Base-by-base conservation (phyloP, 1,284 basidiomycete species). In the Rhodofomes roseus region DNA sequence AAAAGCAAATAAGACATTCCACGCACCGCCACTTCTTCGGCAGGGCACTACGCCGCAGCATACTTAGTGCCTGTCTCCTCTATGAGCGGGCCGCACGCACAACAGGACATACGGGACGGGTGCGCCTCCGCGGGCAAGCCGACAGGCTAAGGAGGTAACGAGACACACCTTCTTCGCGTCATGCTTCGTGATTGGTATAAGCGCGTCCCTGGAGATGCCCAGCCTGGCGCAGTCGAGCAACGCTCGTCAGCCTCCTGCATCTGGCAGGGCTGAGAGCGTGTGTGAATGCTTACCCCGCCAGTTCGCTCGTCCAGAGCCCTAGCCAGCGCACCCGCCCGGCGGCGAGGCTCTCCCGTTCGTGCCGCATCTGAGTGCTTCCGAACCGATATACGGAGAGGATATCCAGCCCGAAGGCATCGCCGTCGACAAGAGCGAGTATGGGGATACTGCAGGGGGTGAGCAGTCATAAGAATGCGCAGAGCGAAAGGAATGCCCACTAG, bases 401-500 rank as follows among this genome's bases (percentile, higher is more conserved):
- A 62, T 95, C 92, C 41, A 97, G 72, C 1, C 95, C 95, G 71
- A 92, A 92, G 0, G 95, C 88, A 71, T 98, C 95, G 0, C 84
- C 90, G 68, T 98, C 95, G 4, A 96, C 89, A n/a, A 97, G 74
- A 0, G 83, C 88, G 56, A 90, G 72, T 50, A 96, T 80, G 0
- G 86, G 89, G 34, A 92, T 78, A 14, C 90, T 94, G 59, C 20
- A 12, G 12, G 40, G 20, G 16, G 31, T 34, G 31, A 11, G 31
- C 31, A 11, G 31, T 34, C 31, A 34, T 34, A 34, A 4, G 31
- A 34, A 34, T 34, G 31, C 4, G 31, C 31, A 5, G 31, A 11
- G 31, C 5, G 31, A 4, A 34, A 4, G 31, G 5, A 34, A 52
- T 54, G 52, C 73, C 62, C 66, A 82, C 85, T 69, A 62, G 4